Evolutionary conservation across 805 yeast genomes (phyloP), one percentile per base, ranked within the genome.

Genomic region (Wickerhamiella spandovensis): DNA sequence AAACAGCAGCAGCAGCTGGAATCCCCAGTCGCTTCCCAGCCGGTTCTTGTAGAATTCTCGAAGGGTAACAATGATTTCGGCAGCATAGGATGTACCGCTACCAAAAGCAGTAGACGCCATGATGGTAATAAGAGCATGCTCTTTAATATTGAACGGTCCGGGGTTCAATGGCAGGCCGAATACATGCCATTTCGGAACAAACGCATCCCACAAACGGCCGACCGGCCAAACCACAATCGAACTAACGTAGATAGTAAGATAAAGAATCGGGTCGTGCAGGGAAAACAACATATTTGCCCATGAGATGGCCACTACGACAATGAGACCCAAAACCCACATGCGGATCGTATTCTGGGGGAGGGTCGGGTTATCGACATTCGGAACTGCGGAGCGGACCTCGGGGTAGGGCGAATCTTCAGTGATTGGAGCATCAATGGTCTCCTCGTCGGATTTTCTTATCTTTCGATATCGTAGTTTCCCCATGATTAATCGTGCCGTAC

Each of bases 351-450:
- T 79, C 38, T 69, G 72, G 0, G 78, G 76, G 37, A 72, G 54
- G 2, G 55, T 46, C 1, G 73, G 73, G 52, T 79, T 81, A 55
- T 79, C 84, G 47, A 57, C 66, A 12, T 79, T 74, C 17, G 77
- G 79, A n/a, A 78, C 78, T 18, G 81, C 74, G 9, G 84, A 79
- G 38, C 85, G 65, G 13, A 81, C 81, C 57, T 81, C 85, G 1
- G 84, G 81, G 54, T 78, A 79, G 5, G 83, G 82, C 5, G 81
- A 74, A 48, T 65, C 64, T 42, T 58, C 63, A 15, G 24, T 39
- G 7, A 20, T 12, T 2, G 43, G 43, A 2, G 18, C 24, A 18
- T 18, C 20, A 18, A 39, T 39, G 22, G 22, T 12, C 24, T 39
- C 43, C 12, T 18, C 24, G 4, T 35, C 39, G 17, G 39, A 35